Conservation (phyloP, 176 grass and related monocot species). For the Eragrostis nindensis region DNA sequence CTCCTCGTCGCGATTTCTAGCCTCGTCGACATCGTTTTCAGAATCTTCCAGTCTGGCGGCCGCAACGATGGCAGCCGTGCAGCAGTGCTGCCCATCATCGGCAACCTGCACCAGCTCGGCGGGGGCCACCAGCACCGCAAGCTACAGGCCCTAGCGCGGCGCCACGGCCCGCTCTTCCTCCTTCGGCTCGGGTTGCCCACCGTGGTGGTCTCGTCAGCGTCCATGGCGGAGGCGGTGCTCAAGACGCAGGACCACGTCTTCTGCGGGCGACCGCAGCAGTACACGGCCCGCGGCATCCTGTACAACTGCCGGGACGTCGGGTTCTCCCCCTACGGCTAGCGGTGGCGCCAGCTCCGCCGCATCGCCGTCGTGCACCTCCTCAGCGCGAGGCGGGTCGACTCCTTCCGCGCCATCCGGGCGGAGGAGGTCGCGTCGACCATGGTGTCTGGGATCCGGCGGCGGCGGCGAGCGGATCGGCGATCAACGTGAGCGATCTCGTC, state of each 20-base stretch:
- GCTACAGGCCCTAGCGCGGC: conserved; percentile 27
- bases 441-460: conserved; percentile 19
- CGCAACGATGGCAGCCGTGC: not conserved
- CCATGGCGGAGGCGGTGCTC: conserved; percentile 45
- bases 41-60: not conserved
- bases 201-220: conserved; percentile 53
- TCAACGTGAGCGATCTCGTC: conserved; percentile 48
- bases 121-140: conserved; percentile 33
- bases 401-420: conserved; percentile 42
- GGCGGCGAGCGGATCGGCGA: no score
- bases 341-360: conserved; percentile 50
- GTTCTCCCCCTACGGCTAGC: conserved; percentile 57
- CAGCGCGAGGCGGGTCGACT: conserved; percentile 48
- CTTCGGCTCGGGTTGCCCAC: conserved; percentile 34
- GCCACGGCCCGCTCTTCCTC: conserved; percentile 35
- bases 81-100: conserved; percentile 51
- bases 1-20: conserved; percentile 5
- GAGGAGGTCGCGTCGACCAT: conserved; percentile 41
- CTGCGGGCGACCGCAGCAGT: conserved; percentile 35
- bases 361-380: conserved; percentile 49
- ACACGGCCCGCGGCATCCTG: conserved; percentile 12
- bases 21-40: not conserved
- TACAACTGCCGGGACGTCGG: conserved; percentile 46
- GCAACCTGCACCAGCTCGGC: conserved; percentile 62
- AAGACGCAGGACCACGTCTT: conserved; percentile 43